Percentiles rank a stretch among this genome's conserved stretches.
Evolutionary conservation across 1,139 yeast genomes (phyloP).

Genomic region (Magnusiomyces ingens): DNA sequence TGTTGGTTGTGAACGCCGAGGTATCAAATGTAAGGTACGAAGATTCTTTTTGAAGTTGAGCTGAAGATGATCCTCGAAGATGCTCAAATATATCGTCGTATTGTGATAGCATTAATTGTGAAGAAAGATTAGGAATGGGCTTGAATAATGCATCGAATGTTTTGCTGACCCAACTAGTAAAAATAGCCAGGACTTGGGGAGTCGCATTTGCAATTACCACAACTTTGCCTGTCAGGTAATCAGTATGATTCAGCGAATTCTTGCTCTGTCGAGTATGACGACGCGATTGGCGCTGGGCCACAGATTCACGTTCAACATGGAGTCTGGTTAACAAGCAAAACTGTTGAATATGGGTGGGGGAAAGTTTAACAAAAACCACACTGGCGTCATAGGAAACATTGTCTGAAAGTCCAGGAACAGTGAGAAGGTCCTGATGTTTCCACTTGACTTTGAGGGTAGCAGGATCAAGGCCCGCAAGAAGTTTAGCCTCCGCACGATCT

Average conservation of each 20-base stretch:
- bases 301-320: not conserved
- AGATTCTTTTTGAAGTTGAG: not conserved
- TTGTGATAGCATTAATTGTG: not conserved
- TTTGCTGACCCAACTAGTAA: not conserved
- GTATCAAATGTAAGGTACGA: not conserved
- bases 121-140: not conserved
- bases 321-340: constrained; percentile 2
- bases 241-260: not conserved
- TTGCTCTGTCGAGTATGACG: not conserved
- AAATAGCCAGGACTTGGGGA: not conserved
- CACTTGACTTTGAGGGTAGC: not conserved
- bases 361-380: constrained; percentile 1
- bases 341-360: not conserved
- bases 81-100: not conserved
- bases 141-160: not conserved
- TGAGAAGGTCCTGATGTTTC: not conserved
- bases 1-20: not conserved
- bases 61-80: not conserved
- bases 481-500: not conserved
- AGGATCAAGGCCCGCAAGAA: not conserved
- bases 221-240: not conserved
- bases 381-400: not conserved
- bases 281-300: not conserved
- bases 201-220: not conserved
- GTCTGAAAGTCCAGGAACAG: not conserved